phyloP scores from a whole-genome alignment of 371 early-diverging fungal species.

The Saksenaea vasiformis region DNA sequence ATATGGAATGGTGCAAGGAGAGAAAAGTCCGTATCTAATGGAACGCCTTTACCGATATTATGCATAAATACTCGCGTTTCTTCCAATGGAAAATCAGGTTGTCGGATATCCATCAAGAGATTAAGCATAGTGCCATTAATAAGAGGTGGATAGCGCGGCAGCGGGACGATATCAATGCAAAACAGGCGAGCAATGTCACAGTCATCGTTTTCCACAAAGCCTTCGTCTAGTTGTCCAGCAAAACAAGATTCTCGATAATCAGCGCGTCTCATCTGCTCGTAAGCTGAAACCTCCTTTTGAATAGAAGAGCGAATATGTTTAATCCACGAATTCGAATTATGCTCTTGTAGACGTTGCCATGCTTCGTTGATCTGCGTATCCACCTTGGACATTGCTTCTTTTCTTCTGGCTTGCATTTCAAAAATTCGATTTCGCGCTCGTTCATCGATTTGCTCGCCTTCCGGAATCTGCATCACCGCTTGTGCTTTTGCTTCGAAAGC shows the following conservation, averaged over 20 bases:
- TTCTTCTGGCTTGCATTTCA: constrained; percentile 1
- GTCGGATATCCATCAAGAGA: constrained; percentile 21
- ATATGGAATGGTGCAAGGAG: constrained; percentile 62
- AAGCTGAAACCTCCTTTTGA: constrained; percentile 24
- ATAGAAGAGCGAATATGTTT: constrained; percentile 31
- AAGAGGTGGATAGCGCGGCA: constrained; percentile 45
- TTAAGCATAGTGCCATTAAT: constrained; percentile 41
- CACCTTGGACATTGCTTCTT: constrained; percentile 13
- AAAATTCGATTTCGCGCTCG: constrained; percentile 15
- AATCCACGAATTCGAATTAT: constrained; percentile 60
- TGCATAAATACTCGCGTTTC: constrained; percentile 61
- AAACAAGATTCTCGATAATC: constrained; percentile 23
- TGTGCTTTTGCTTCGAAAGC: constrained; percentile 63
- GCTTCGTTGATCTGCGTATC: constrained; percentile 50
- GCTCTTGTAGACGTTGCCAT: constrained; percentile 59
- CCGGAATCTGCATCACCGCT: constrained; percentile 25
- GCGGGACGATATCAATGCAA: constrained; percentile 21
- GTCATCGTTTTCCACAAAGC: constrained; percentile 10
- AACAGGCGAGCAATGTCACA: constrained; percentile 19
- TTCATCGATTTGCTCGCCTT: constrained; percentile 17
- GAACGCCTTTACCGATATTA: constrained; percentile 59
- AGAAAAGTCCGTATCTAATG: constrained; percentile 52
- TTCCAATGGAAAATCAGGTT: constrained; percentile 49
- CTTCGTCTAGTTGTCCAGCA: constrained; percentile 18
- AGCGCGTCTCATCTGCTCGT: constrained; percentile 11